These are phyloP conservation scores for Trypanosomatidae sp. DNA, from an alignment of 208 protist species.

Conservation along the genomic window DNA sequence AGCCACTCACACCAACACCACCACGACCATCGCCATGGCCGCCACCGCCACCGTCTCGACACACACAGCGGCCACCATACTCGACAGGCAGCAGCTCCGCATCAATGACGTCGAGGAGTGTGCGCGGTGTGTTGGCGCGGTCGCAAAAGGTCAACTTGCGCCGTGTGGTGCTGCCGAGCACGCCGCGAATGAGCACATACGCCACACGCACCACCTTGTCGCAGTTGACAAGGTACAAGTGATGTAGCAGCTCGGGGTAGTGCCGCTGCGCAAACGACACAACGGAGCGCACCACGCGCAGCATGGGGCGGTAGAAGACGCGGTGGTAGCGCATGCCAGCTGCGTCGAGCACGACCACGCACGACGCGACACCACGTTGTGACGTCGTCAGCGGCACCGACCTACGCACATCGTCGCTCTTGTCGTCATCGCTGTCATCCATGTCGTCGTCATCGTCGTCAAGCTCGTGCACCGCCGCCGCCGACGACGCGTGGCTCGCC, in stretches of 20 bases:
- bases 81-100: conserved; percentile 22
- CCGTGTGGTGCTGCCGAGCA: conserved; percentile 10
- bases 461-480: not conserved
- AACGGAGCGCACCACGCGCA: conserved; percentile 16
- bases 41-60: too few species aligned
- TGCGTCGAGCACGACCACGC: conserved; percentile 30
- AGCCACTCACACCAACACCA: too few species aligned
- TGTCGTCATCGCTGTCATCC: too few species aligned
- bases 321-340: conserved; percentile 9
- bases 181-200: conserved; percentile 11
- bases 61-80: conserved; percentile 33
- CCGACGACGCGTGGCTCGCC: not conserved
- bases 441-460: too few species aligned
- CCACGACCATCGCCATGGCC: too few species aligned
- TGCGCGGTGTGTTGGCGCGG: conserved; percentile 8
- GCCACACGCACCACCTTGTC: conserved; percentile 9
- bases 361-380: conserved; percentile 12
- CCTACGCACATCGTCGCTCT: not conserved
- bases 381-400: not conserved
- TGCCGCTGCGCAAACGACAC: conserved; percentile 17
- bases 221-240: conserved; percentile 44
- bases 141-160: conserved; percentile 34
- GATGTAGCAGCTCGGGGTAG: conserved; percentile 47
- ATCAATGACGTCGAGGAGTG: conserved; percentile 20
- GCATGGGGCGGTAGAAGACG: conserved; percentile 18